Conservation (phyloP, 208 protist species). For the Trypanosoma avium region DNA sequence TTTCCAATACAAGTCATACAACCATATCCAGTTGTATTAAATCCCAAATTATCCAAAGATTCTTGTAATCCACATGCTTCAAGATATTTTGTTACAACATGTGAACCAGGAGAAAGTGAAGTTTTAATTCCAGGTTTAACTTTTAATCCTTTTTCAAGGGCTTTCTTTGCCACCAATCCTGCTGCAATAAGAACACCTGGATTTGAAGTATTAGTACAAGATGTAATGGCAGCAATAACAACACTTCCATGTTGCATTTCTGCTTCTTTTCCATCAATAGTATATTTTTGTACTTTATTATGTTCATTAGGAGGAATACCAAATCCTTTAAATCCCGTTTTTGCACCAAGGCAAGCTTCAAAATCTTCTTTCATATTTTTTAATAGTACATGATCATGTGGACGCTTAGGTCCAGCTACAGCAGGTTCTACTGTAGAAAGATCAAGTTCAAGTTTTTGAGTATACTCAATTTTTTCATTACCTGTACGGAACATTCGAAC, state of each 20-base stretch:
- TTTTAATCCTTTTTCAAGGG: conserved; percentile 87
- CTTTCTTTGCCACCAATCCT: conserved; percentile 93
- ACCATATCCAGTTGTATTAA: conserved; percentile 93
- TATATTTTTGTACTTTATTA: conserved; percentile 76
- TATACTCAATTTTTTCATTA: conserved; percentile 83
- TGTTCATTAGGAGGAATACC: conserved; percentile 82
- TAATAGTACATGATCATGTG: conserved; percentile 94
- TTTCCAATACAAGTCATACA: conserved; percentile 99
- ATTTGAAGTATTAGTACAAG: conserved; percentile 97
- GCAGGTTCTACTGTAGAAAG: conserved; percentile 87
- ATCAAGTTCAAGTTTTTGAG: conserved; percentile 91
- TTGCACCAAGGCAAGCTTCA: conserved; percentile 82
- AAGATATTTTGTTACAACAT: conserved; percentile 95
- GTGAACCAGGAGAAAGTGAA: conserved; percentile 94
- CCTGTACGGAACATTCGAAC: conserved; percentile 85
- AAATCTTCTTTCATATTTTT: conserved; percentile 93
- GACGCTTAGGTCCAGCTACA: conserved; percentile 94
- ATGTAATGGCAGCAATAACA: conserved; percentile 96
- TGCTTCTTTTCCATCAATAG: conserved; percentile 72
- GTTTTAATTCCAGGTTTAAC: conserved; percentile 94
- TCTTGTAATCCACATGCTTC: conserved; percentile 81
- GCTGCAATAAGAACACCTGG: conserved; percentile 94
- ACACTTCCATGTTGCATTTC: conserved; percentile 93
- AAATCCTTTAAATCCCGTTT: conserved; percentile 96
- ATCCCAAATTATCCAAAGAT: conserved; percentile 89